These are phyloP conservation scores for Gentiana dahurica DNA, from an alignment of 257 asterid species.

Conservation along the genomic window DNA sequence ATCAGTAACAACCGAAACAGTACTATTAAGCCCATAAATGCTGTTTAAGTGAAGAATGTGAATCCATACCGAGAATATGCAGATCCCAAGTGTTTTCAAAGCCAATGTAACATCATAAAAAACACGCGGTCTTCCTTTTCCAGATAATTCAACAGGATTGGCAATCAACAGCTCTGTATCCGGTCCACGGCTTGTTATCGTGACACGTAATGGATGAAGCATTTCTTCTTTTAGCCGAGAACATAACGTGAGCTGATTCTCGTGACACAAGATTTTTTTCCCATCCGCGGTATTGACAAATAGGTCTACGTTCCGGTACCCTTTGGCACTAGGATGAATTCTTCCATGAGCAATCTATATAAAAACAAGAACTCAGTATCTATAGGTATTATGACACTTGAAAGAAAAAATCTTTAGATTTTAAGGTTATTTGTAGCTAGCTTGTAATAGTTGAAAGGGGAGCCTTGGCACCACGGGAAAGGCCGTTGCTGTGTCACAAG, in stretches of 20 bases:
- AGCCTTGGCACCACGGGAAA: too few relatives aligned
- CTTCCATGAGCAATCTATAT: constrained; percentile 37
- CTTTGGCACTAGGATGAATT: constrained; percentile 25
- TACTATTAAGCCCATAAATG: neutral
- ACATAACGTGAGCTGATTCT: constrained; percentile 22
- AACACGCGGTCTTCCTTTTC: constrained; percentile 45
- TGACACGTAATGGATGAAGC: constrained; percentile 41
- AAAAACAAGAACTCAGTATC: constrained; percentile 7
- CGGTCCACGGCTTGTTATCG: constrained; percentile 44
- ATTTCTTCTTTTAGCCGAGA: constrained; percentile 37
- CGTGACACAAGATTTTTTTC: constrained; percentile 28
- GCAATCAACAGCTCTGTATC: constrained; percentile 46
- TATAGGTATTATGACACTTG: neutral
- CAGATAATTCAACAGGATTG: constrained; percentile 46
- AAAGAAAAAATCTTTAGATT: too few relatives aligned
- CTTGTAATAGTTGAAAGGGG: too few relatives aligned
- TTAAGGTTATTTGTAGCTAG: too few relatives aligned
- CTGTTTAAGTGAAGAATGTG: too few relatives aligned
- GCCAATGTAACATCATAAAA: constrained; percentile 37
- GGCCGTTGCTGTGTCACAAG: too few relatives aligned
- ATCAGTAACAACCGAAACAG: neutral
- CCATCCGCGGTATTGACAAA: constrained; percentile 31
- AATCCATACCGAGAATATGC: constrained; percentile 34
- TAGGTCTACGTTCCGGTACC: constrained; percentile 32
- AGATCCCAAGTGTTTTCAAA: constrained; percentile 30